Base-by-base conservation (phyloP, 345 rosid genomes). In the Clarkia xantiana region DNA sequence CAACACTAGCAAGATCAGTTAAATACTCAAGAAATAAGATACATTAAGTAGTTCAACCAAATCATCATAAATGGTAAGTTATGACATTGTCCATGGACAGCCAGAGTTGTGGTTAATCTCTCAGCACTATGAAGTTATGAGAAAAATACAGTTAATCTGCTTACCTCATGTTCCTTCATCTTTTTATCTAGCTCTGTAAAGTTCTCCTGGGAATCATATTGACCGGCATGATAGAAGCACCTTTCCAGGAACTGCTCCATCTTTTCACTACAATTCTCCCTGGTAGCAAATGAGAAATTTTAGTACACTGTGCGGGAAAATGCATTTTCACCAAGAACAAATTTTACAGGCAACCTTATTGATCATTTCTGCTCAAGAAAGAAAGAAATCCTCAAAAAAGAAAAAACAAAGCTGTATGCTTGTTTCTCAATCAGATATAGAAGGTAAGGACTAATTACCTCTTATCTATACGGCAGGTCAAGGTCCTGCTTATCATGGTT, bases 201-300 rank as follows among this genome's bases (percentile, higher is more conserved):
- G 64, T 86, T 64, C 44, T 86, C 78, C 50, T 50, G 70, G 10
- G 93, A 86, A 71, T 86, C 89, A 62, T 86, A 91, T 62, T 91
- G 98, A 47, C 98, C 96, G 53, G 98, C 76, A 62, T 84, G 89
- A 63, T 91, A 91, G 78, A 81, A 86, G 66, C 94, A 91, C 75
- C 98, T 84, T 54, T 73, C 57, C 45, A 91, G 96, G 74, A 91
- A 86, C 29, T 81, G 76, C 0, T 86, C 96, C 87, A 86, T 84
- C 75, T 86, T 91, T 67, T 81, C 89, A 51, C 62, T 68, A 63
- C 96, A 81, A 53, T 86, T 81, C 62, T 68, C 96, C 68, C 97
- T 86, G 80, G 44, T 7, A 29, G 36, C 36, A 29, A 7, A 29
- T 29, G 36, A 29, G 7, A 29, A 29, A 29, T 29, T 1, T 29